phyloP scores from a whole-genome alignment of 2,329 filamentous ascomycete genomes.

The Talaromyces sp. region DNA sequence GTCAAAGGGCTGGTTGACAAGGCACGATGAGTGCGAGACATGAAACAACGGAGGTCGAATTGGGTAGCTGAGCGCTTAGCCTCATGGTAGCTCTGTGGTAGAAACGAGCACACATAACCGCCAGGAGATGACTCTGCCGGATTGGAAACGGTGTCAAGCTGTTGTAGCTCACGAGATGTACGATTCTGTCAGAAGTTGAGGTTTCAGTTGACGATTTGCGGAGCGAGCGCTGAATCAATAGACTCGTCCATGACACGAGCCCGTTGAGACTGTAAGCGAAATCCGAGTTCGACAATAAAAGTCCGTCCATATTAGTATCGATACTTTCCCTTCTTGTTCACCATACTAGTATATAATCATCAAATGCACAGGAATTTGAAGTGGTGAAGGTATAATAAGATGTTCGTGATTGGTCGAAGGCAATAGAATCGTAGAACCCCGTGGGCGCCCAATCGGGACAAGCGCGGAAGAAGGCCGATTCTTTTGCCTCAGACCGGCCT shows the following conservation, averaged over 20 bases:
- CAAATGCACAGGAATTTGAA: neutral
- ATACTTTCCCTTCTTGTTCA: neutral
- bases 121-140: conserved; percentile 8
- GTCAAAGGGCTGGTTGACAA: conserved; percentile 16
- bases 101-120: neutral
- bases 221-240: neutral
- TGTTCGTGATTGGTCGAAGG: conserved; percentile 12
- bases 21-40: conserved; percentile 3
- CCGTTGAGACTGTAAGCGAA: neutral
- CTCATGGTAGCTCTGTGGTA: neutral
- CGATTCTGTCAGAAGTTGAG: neutral
- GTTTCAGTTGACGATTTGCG: neutral
- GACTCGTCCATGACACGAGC: neutral
- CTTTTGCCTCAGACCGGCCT: conserved; percentile 5
- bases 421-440: conserved; percentile 14
- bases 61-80: conserved; percentile 7
- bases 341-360: neutral
- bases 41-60: conserved; percentile 14
- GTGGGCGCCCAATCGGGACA: conserved; percentile 1
- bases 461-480: conserved; percentile 12
- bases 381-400: neutral
- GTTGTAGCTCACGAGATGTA: neutral
- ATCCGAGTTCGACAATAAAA: neutral
- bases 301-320: neutral
- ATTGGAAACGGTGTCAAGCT: neutral